Evolutionary conservation across 352 stramenopile species (phyloP), one percentile per base, ranked within the genome.

Genomic region (Globisporangium yorkense): DNA sequence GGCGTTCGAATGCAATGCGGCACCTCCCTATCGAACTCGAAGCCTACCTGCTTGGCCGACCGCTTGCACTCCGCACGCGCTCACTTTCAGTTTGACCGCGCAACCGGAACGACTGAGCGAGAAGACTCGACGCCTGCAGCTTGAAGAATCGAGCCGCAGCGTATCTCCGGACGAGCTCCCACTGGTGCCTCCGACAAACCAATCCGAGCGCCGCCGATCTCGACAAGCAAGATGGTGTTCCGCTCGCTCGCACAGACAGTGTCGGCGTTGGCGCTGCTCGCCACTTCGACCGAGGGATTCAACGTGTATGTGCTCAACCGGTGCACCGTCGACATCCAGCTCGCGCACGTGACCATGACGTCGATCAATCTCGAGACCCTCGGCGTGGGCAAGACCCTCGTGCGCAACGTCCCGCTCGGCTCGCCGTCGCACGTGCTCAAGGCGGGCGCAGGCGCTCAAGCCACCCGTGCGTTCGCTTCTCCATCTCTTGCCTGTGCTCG

Each of bases 241-340:
- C 66, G 64, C 45, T 53, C 62, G 44, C 27, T 82, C 15, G 43
- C 66, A 24, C 59, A 65, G 3, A 31, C 43, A 15, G 20, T n/a
- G 43, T 48, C 43, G 12, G 43, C 43, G 43, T 18, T 79, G 9
- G 63, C 70, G 57, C 54, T 83, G 54, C 52, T 82, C 16, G 60
- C 63, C 21, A 52, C 63, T 20, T 59, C 69, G 2, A 29, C 24
- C 40, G 49, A 66, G 18, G 73, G 64, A 49, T 70, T 83, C 62
- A 68, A 74, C 43, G 56, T 88, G 60, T 75, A 78, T 59, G 65
- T 89, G 52, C 65, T 59, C 59, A 89, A 89, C 71, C 68, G 65
- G 54, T 89, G 79, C 63, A 45, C 61, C 15, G 63, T 67, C 48
- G 54, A 56, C 44, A 72, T 87, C 48, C 71, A 74, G 27, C 57